Conservation (phyloP, 805 yeast genomes). For the Starmera amethionina region DNA sequence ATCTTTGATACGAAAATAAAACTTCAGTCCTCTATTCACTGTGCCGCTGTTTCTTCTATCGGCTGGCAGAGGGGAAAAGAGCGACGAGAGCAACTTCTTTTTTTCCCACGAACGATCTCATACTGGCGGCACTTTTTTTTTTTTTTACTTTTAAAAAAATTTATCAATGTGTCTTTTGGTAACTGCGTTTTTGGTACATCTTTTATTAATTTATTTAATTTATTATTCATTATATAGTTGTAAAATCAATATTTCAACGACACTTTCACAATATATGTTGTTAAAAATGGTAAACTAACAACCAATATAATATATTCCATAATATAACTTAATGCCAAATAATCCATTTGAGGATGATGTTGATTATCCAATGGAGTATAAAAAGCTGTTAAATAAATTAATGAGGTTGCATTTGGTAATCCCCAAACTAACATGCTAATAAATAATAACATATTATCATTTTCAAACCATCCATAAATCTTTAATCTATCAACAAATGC, state of each 20-base stretch:
- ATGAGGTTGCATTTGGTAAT: slow-evolving; percentile 82
- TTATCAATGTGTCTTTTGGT: slow-evolving; percentile 22
- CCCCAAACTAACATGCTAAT: slow-evolving; percentile 71
- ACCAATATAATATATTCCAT: slow-evolving; percentile 15
- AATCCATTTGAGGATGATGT: slow-evolving; percentile 13
- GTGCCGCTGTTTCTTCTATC: slow-evolving; percentile 25
- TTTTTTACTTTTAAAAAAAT: too few relatives aligned
- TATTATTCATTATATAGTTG: too few relatives aligned
- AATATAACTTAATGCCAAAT: slow-evolving; percentile 15
- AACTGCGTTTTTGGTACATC: slow-evolving; percentile 29
- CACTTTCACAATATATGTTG: slow-evolving; percentile 9
- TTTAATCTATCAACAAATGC: slow-evolving; percentile 53
- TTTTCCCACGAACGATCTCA: slow-evolving; percentile 22
- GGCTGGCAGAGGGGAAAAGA: slow-evolving; percentile 38
- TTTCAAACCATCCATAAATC: slow-evolving; percentile 55
- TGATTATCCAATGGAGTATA: slow-evolving; percentile 45
- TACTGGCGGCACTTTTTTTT: neutral
- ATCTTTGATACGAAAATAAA: slow-evolving; percentile 25
- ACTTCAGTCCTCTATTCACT: slow-evolving; percentile 31
- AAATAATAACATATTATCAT: slow-evolving; percentile 51
- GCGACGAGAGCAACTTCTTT: slow-evolving; percentile 29
- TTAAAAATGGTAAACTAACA: slow-evolving; percentile 16
- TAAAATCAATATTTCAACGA: neutral
- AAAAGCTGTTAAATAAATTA: slow-evolving; percentile 82
- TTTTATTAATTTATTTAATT: neutral